Evolutionary conservation across 495 filamentous ascomycete species (phyloP), one percentile per base, ranked within the genome.

Genomic region (Penicillium salamii): DNA sequence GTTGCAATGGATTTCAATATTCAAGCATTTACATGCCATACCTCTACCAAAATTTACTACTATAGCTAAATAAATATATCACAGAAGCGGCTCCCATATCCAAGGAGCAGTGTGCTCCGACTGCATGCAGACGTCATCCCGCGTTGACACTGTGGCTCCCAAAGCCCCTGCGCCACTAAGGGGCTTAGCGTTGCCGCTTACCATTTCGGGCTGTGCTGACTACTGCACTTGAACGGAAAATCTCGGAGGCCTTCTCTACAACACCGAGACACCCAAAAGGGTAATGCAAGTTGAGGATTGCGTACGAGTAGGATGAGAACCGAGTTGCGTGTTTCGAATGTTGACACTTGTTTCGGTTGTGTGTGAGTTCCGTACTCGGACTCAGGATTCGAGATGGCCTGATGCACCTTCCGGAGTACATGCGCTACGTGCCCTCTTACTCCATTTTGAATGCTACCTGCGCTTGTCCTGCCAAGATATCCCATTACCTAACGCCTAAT

Each of bases 41-140:
- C n/a, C n/a, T n/a, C n/a, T n/a, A n/a, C n/a, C n/a, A n/a, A n/a
- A n/a, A n/a, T n/a, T n/a, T n/a, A n/a, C n/a, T n/a, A 37, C 23
- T 12, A 5, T 3, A 6, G 32, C 18, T 18, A 20, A 43, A 15
- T 8, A 43, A 15, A 2, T 8, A 17, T 34, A 15, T 13, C 7
- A 13, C 24, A 18, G 28, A 46, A 36, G 29, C 20, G 20, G 21
- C 17, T 18, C 14, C 7, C 8, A 29, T 14, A 11, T 32, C 29
- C 29, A 26, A 49, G 58, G 55, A 62, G 59, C 55, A 62, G 42
- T 48, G 42, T 62, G 52, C 59, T 62, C 59, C 59, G 59, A 44
- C 21, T 19, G 35, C 21, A 26, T 52, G 54, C 49, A 40, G 14
- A 57, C 57, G 59, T 57, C 50, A 57, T 62, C 56, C 50, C 54